These are phyloP conservation scores for Lagenaria siceraria DNA, from an alignment of 306 rosid genomes.

Conservation along the genomic window DNA sequence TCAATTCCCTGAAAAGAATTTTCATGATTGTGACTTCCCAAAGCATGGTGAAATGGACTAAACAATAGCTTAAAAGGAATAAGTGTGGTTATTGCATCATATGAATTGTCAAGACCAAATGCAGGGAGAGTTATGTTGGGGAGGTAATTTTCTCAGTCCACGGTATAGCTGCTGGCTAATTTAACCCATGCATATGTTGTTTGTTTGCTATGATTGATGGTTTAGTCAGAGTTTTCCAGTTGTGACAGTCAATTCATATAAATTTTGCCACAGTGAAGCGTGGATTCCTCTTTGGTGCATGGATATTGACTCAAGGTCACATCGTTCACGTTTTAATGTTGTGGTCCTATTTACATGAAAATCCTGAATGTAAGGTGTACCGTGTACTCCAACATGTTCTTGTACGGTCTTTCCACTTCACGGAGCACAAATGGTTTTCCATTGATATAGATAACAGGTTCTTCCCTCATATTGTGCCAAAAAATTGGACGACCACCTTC, in stretches of 20 bases:
- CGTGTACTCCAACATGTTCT: constrained; percentile 87
- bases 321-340: neutral
- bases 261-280: neutral
- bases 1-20: constrained; percentile 54
- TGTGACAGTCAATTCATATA: neutral
- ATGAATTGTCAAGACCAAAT: neutral
- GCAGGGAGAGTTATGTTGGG: neutral
- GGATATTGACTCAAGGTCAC: neutral
- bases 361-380: constrained; percentile 23
- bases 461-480: constrained; percentile 98
- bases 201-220: neutral
- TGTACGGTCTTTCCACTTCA: constrained; percentile 87
- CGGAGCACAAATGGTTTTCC: constrained; percentile 95
- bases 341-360: neutral
- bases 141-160: neutral
- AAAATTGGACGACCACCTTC: constrained; percentile 55
- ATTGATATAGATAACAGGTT: constrained; percentile 84
- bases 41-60: neutral
- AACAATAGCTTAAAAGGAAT: neutral
- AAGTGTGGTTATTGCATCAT: neutral
- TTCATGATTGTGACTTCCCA: neutral
- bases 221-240: neutral
- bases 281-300: neutral
- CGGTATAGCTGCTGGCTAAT: neutral
- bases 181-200: neutral